Evolutionary conservation across 2,329 filamentous ascomycete species (phyloP).

Genomic region (Parascedosporium putredinis): DNA sequence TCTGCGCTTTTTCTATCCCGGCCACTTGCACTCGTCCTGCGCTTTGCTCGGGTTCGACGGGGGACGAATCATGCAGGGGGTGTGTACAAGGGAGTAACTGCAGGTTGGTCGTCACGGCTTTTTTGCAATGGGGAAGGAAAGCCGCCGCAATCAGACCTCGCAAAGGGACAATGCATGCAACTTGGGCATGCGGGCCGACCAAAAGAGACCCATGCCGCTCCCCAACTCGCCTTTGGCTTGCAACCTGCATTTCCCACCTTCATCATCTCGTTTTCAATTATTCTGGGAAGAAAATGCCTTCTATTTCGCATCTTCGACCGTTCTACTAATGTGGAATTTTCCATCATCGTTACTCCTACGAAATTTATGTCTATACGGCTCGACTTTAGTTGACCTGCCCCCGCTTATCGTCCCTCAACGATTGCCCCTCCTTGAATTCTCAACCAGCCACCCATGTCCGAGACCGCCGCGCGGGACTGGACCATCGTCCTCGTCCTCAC

Average conservation of each 20-base stretch:
- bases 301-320: not conserved
- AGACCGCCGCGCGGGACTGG: constrained; percentile 42
- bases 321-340: not conserved
- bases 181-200: not conserved
- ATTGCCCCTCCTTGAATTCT: not conserved
- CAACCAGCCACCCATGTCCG: constrained; percentile 29
- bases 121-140: not conserved
- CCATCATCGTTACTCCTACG: not conserved
- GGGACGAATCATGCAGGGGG: not conserved
- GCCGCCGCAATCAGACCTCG: not conserved
- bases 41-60: not conserved
- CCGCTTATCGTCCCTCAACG: constrained; percentile 6
- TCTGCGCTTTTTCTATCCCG: not conserved
- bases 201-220: not conserved
- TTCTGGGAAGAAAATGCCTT: not conserved
- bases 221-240: not conserved
- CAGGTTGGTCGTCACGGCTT: not conserved
- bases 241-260: not conserved
- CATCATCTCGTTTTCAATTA: not conserved
- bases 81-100: not conserved
- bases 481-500: constrained; percentile 47
- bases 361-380: constrained; percentile 4
- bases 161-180: not conserved
- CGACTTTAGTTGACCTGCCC: constrained; percentile 10
- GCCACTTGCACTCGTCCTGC: too few species aligned